Evolutionary conservation across 1,284 basidiomycete species (phyloP).

Genomic region (Salmacisia buchloeana): DNA sequence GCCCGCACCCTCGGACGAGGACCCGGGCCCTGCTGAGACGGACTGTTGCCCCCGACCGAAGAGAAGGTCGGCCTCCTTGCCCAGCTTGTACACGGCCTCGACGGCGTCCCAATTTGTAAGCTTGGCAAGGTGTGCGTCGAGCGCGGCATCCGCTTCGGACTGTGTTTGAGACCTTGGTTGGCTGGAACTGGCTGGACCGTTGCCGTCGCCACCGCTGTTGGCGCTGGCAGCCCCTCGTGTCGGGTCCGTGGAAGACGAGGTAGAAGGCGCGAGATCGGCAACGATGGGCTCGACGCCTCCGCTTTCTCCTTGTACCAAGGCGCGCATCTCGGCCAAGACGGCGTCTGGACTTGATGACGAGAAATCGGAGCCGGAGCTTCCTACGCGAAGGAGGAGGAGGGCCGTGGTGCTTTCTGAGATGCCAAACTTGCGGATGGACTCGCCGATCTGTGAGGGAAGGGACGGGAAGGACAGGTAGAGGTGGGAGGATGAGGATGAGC

Average conservation of each 20-base stretch:
- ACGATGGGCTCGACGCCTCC: not conserved
- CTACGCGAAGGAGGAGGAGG: not conserved
- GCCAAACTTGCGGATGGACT: not conserved
- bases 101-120: constrained; percentile 31
- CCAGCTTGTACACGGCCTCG: constrained; percentile 33
- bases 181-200: no score
- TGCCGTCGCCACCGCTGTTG: no score
- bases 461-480: not conserved
- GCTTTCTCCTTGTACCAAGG: constrained; percentile 22
- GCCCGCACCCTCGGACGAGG: no score
- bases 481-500: constrained; percentile 24
- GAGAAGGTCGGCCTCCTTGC: constrained; percentile 15
- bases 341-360: not conserved
- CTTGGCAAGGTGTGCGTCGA: not conserved
- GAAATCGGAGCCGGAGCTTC: not conserved
- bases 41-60: no score
- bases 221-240: no score
- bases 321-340: constrained; percentile 4
- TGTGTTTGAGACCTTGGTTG: no score
- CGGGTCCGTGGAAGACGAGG: no score
- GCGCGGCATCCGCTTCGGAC: not conserved
- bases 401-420: not conserved
- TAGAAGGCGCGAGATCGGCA: not conserved
- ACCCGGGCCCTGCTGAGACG: no score
- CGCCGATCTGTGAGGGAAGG: constrained; percentile 1